These are phyloP conservation scores for Adansonia digitata DNA, from an alignment of 345 rosid species.

Conservation along the genomic window DNA sequence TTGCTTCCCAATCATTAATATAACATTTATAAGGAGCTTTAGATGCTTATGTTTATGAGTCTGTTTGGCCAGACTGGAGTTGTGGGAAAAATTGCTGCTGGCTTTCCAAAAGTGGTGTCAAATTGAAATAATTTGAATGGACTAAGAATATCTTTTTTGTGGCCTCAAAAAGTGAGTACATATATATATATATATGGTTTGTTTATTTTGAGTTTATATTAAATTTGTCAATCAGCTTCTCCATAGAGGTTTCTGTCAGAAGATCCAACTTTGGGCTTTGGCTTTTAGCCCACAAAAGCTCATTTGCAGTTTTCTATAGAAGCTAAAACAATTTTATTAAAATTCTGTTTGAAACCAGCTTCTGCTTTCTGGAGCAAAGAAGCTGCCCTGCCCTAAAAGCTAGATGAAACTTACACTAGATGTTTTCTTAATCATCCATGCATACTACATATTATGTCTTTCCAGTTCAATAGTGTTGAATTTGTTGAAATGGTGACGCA, in stretches of 20 bases:
- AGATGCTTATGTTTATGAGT: not conserved
- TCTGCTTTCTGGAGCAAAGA: slow-evolving; percentile 2
- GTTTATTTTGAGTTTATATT: not conserved
- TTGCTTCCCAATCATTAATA: not conserved
- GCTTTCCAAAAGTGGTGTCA: not conserved
- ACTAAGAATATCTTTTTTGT: not conserved
- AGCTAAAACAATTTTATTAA: not conserved
- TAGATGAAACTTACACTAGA: not conserved
- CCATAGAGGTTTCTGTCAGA: not conserved
- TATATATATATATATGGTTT: not conserved
- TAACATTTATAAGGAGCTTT: not conserved
- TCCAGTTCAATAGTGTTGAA: not conserved
- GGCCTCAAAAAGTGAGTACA: not conserved
- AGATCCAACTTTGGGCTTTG: not conserved
- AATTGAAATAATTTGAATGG: not conserved
- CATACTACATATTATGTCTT: not conserved
- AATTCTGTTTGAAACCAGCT: not conserved
- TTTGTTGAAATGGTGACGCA: not conserved
- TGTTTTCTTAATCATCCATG: not conserved
- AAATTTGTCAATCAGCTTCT: not conserved
- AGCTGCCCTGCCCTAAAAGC: not conserved
- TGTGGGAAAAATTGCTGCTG: not conserved
- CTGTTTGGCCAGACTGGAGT: not conserved
- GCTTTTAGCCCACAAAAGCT: not conserved
- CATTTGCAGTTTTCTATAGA: not conserved